Base-by-base conservation (phyloP, 352 stramenopile genomes). In the Phytopythium litorale region DNA sequence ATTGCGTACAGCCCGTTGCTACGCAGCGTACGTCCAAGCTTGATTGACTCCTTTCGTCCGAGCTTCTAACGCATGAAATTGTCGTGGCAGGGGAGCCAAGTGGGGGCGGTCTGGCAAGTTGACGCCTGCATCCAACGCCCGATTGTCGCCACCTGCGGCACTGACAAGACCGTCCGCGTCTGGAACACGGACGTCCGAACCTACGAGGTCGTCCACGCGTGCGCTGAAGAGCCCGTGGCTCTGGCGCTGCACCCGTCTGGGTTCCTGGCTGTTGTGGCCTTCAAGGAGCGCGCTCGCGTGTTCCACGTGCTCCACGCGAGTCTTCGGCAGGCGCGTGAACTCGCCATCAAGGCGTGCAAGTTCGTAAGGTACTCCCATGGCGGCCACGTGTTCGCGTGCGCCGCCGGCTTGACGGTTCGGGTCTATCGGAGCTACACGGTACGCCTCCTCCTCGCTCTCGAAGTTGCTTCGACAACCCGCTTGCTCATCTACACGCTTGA, bases 101-200 rank as follows among this genome's bases (percentile, higher is more conserved):
- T 79, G 1, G 81, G 85, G 4, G 63, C 69, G 1, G 70, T 94
- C 13, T 57, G 97, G 15, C 87, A 90, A 50, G 58, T 94, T 2
- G 87, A 97, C 58, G 71, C 83, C 0, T 96, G 91, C 64, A 62
- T 96, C 23, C 84, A 91, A 43, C 89, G 94, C 13, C 85, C 86
- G 11, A 76, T 97, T 28, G 25, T 97, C 4, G 88, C 75, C 1
- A 91, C 89, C 7, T 94, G 84, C 40, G 89, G 89, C 19, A 68
- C 77, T 0, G 91, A 98, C 69, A 88, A 88, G 46, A 94, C 82
- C 3, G 68, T 98, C 18, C 76, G 91, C 35, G 64, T 98, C 13
- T 98, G 91, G 92, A 96, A 97, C 63, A 94, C 89, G 49, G 73
- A 89, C n/a, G 35, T 83, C 6, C 57, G 59, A 18, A 51, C 72